Evolutionary conservation across 805 yeast genomes (phyloP), one percentile per base, ranked within the genome.

Genomic region (Candida maltosa): DNA sequence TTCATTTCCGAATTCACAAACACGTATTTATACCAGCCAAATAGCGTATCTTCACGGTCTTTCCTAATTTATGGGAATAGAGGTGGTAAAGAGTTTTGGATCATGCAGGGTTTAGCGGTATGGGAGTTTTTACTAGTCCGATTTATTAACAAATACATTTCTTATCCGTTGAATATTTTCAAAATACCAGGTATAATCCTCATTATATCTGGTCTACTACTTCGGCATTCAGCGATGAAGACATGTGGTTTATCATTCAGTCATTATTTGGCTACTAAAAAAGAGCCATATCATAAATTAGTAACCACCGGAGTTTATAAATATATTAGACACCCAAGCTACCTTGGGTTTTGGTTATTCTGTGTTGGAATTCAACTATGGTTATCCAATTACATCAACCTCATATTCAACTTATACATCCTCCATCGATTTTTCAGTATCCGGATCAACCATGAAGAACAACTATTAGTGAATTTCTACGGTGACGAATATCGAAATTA

Each of bases 381-480:
- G 9, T 37, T 65, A 22, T 42, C 45, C 8, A 65, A 62, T 31
- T 35, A 38, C 24, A 18, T 51, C 9, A 44, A 50, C 21, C 30
- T 52, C 19, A 36, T 47, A 3, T 34, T 39, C 9, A 41, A 51
- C 26, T 10, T 48, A 16, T 35, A 37, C 5, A 40, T 57, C 6
- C 41, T 65, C 18, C 29, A 37, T 9, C 31, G 34, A 24, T 65
- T 65, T 37, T 64, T 65, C 35, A 37, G 37, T 8, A 38, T 40
- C 14, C 42, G 71, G 16, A 63, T 65, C 15, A 41, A 43, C 32
- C 53, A 57, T 38, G 71, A 65, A 47, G 71, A 65, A 47, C 49
- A 51, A 45, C 52, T 48, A 27, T 43, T 65, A 27, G 41, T 47
- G 9, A 28, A 50, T 8, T 35, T 50, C 21, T 60, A 52, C 39